Conservation (phyloP, 495 filamentous ascomycete genomes). For the Tuber indicum region DNA sequence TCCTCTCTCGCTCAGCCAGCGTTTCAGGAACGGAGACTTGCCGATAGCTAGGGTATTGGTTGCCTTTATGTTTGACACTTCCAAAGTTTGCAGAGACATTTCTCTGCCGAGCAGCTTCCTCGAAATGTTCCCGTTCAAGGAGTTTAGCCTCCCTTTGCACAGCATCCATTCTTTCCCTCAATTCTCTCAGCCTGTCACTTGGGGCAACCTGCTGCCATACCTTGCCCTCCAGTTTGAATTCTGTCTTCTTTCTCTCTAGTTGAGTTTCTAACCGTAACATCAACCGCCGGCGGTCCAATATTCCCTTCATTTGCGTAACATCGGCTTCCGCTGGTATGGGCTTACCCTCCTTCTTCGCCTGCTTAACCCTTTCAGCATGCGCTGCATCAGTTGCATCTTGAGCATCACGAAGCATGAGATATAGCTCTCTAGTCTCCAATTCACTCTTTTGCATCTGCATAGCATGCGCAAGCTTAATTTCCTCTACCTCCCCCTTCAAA, state of each 20-base stretch:
- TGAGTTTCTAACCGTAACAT: conserved; percentile 91
- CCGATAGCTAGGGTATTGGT: conserved; percentile 4
- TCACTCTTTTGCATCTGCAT: conserved; percentile 94
- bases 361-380: conserved; percentile 55
- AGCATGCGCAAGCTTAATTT: conserved; percentile 74
- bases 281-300: conserved; percentile 82
- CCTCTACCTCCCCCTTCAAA: conserved; percentile 80
- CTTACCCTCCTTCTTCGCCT: conserved; percentile 41
- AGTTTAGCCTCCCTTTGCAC: conserved; percentile 45
- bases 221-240: conserved; percentile 94
- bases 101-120: conserved; percentile 49
- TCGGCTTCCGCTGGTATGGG: conserved; percentile 50
- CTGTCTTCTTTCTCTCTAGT: conserved; percentile 92
- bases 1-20: conserved; percentile 31
- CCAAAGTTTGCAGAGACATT: conserved; percentile 32
- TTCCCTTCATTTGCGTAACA: conserved; percentile 78
- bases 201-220: conserved; percentile 82
- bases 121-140: conserved; percentile 47
- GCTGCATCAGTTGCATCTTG: conserved; percentile 91
- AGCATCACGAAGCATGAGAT: conserved; percentile 96
- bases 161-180: conserved; percentile 90
- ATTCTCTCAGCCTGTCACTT: conserved; percentile 82
- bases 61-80: conserved; percentile 15
- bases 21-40: conserved; percentile 31
- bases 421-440: conserved; percentile 89